Evolutionary conservation across 345 rosid species (phyloP).

Genomic region (Microcos paniculata): DNA sequence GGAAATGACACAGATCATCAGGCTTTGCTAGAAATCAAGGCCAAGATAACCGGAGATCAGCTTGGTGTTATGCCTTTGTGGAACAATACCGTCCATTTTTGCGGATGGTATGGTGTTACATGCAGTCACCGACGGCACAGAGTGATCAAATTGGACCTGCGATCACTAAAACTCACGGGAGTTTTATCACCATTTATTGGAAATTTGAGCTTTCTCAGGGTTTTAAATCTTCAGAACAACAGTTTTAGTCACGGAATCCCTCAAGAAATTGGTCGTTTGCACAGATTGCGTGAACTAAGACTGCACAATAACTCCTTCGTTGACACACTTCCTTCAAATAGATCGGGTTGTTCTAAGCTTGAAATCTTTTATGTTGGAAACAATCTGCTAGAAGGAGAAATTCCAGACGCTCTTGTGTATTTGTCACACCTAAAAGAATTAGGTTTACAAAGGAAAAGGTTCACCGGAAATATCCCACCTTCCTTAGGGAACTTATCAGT

Average conservation of each 20-base stretch:
- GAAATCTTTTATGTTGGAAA: fast-evolving
- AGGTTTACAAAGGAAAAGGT: not conserved
- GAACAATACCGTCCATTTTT: too few relatives aligned
- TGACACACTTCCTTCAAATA: slow-evolving; percentile 23
- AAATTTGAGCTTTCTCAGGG: too few relatives aligned
- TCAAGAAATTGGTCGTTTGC: too few relatives aligned
- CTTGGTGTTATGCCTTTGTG: too few relatives aligned
- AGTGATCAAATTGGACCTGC: not conserved
- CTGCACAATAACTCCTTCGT: slow-evolving; percentile 8
- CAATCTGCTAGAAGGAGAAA: slow-evolving; percentile 15
- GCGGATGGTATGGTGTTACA: slow-evolving; percentile 16
- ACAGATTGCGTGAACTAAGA: not conserved
- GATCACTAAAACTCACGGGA: not conserved
- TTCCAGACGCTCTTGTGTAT: not conserved
- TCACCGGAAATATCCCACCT: slow-evolving; percentile 21
- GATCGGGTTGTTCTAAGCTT: slow-evolving; percentile 4
- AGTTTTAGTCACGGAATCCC: too few relatives aligned
- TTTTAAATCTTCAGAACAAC: too few relatives aligned
- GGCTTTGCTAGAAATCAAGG: not conserved
- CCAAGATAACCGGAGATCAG: slow-evolving; percentile 9
- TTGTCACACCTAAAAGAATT: not conserved
- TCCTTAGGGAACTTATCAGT: too few relatives aligned
- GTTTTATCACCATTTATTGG: too few relatives aligned
- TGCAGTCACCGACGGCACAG: slow-evolving; percentile 14
- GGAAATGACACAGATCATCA: slow-evolving; percentile 1